Evolutionary conservation across 2,329 filamentous ascomycete genomes (phyloP).

Genomic region (Colletotrichum gigasporum): DNA sequence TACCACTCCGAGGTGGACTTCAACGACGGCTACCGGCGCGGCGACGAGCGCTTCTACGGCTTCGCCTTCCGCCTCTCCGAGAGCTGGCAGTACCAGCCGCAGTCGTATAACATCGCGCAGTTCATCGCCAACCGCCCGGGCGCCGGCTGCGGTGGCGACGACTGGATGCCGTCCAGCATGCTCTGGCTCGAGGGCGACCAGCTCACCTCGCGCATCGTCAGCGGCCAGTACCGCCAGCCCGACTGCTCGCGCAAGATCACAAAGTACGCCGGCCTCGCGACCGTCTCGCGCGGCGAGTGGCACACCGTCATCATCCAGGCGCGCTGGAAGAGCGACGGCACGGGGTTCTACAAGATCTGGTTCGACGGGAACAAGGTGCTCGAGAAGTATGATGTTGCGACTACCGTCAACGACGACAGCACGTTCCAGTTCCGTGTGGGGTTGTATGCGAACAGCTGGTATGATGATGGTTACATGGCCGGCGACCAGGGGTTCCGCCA

Average conservation of each 20-base stretch:
- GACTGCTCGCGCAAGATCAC: constrained; percentile 37
- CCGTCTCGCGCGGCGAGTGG: constrained; percentile 54
- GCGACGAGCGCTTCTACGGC: constrained; percentile 57
- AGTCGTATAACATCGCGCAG: constrained; percentile 59
- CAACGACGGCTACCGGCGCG: constrained; percentile 53
- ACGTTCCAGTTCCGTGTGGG: constrained; percentile 57
- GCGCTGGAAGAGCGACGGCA: constrained; percentile 53
- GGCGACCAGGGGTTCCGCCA: constrained; percentile 53
- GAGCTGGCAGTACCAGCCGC: constrained; percentile 54
- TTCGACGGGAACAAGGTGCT: constrained; percentile 55
- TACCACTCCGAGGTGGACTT: constrained; percentile 60
- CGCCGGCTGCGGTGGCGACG: constrained; percentile 53
- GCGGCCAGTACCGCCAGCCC: constrained; percentile 38
- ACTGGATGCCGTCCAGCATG: constrained; percentile 60
- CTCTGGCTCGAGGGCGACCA: constrained; percentile 54
- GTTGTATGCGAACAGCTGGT: constrained; percentile 60
- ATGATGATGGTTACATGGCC: constrained; percentile 50
- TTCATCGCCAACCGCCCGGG: constrained; percentile 60
- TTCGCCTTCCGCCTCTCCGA: constrained; percentile 59
- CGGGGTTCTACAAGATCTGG: constrained; percentile 57
- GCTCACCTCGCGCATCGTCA: constrained; percentile 50
- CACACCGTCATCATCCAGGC: constrained; percentile 56
- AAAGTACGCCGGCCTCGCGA: constrained; percentile 41
- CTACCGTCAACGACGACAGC: constrained; percentile 54
- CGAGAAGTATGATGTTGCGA: constrained; percentile 49